Percentiles rank a stretch among this genome's conserved stretches.
Conservation (phyloP, 2,329 filamentous ascomycete species). For the Penicillium frequentans region DNA sequence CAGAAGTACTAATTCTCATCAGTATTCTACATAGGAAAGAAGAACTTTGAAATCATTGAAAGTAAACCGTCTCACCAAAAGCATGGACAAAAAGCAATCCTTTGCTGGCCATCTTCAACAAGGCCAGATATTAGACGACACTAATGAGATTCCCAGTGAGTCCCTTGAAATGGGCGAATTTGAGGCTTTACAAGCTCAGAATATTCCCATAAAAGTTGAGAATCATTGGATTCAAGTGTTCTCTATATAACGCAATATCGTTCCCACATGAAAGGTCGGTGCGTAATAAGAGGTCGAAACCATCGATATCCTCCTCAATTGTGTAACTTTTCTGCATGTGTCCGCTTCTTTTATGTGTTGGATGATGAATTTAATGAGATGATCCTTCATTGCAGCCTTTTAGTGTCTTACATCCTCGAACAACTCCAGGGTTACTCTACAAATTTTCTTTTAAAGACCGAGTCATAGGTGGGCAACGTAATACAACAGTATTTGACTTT, state of each 20-base stretch:
- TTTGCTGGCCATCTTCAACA: conserved; percentile 6
- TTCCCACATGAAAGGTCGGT: conserved; percentile 7
- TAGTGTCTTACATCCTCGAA: neutral
- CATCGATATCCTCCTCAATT: neutral
- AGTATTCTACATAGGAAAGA: neutral
- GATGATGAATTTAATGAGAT: neutral
- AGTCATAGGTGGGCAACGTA: neutral
- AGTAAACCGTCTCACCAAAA: neutral
- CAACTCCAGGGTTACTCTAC: neutral
- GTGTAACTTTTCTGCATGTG: conserved; percentile 6
- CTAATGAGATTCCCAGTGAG: neutral
- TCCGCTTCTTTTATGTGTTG: neutral
- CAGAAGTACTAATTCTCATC: neutral
- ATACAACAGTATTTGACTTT: neutral
- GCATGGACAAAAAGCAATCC: neutral
- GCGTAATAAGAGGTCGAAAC: neutral
- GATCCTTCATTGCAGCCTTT: neutral
- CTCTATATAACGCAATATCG: neutral
- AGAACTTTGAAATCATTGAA: neutral
- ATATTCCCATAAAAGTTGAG: neutral
- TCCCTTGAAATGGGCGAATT: neutral
- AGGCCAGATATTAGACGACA: neutral
- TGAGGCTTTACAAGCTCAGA: neutral
- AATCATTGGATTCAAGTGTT: neutral
- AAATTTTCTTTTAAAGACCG: neutral